Evolutionary conservation across 192 early-diverging fungal genomes (phyloP), one percentile per base, ranked within the genome.

Genomic region (Backusella tarrabulga): DNA sequence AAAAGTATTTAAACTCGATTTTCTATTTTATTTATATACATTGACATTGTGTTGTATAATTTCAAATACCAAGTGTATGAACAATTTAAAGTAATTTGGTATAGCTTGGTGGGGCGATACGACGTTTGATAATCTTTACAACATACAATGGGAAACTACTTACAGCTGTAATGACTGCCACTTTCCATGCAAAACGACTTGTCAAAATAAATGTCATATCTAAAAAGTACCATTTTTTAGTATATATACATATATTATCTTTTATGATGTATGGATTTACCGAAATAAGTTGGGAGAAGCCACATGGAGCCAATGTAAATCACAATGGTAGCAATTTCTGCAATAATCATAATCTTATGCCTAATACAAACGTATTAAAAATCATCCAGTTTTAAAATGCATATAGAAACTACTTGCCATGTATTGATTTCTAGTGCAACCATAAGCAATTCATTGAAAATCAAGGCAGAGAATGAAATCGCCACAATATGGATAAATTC

Each of bases 401-500:
- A 29, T 60, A 15, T 32, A 4, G 3, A 32, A 32, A 32, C 38
- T 15, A 4, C 74, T 71, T 84, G 90, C 97, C 97, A 98, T 15
- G 95, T 97, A 75, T 92, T 90, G 38, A 98, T 96, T 80, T 97
- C 96, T 67, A 97, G 77, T 1, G 96, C 95, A 17, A 99, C 97
- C 97, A 99, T 99, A 34, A 99, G 80, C 63, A 99, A 84, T 80
- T 99, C 97, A 80, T 99, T 99, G 71, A 97, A 89, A 54, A 99
- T 95, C 68, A 99, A 80, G 0, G 96, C 93, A 0, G 96, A 97
- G 79, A 99, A 99, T 2, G 95, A 95, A 71, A 99, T 99, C 6
- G 95, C 95, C 6, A 97, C 95, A 68, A 99, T 95, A 75, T 97
- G 93, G 34, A 97, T 89, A 81, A 99, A 97, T 82, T 99, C 94